A percentile compares a stretch with the other conserved stretches of the same genome.
phyloP scores from a whole-genome alignment of 2,329 filamentous ascomycete genomes.

The Aureobasidium namibiae region DNA sequence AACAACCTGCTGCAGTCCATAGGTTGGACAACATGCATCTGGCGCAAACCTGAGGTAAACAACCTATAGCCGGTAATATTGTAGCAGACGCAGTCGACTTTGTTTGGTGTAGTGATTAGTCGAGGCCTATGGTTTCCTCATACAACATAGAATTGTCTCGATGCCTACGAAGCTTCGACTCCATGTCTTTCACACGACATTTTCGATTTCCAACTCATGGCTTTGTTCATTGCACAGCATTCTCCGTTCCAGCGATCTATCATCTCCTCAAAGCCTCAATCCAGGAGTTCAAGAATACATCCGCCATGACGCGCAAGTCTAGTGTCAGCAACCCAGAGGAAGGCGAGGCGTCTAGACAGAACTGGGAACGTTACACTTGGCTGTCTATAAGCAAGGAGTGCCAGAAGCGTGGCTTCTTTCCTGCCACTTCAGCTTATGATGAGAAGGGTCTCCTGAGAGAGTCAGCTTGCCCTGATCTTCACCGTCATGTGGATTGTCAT shows the following conservation, averaged over 20 bases:
- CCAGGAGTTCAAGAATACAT: neutral
- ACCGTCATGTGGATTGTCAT: neutral
- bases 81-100: neutral
- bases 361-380: neutral
- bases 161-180: too few relatives aligned
- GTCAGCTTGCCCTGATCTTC: neutral
- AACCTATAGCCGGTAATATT: neutral
- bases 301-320: neutral
- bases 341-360: neutral
- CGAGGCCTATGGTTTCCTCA: neutral
- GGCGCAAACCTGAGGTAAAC: neutral
- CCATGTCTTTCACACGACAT: neutral
- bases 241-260: neutral
- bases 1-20: neutral
- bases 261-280: neutral
- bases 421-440: neutral
- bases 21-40: neutral
- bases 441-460: neutral
- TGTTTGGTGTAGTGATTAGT: neutral
- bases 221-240: neutral
- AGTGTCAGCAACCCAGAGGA: neutral
- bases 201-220: neutral
- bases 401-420: slow-evolving; percentile 1
- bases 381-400: neutral
- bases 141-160: too few relatives aligned